Evolutionary conservation across 345 rosid genomes (phyloP), one percentile per base, ranked within the genome.

Genomic region (Laguncularia racemosa): DNA sequence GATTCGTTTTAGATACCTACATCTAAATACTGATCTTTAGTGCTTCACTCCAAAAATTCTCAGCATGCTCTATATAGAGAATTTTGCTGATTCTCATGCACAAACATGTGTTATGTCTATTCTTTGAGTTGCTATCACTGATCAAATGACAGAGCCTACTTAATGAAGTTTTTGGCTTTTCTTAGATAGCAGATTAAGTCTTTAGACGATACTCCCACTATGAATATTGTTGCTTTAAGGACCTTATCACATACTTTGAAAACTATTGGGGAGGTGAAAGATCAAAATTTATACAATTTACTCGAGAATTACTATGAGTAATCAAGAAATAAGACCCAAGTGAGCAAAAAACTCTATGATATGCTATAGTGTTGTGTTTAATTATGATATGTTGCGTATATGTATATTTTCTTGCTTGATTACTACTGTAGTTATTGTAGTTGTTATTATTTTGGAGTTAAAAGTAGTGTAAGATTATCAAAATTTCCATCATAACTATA

Each of bases 241-340:
- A 88, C 91, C 51, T 69, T 92, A 78, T 80, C 91, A 28, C 81
- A 86, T 65, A 82, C 89, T 13, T 74, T 92, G 70, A 92, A 79
- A 79, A 83, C 98, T 21, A 77, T 92, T 59, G 98, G 95, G 52
- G 97, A 92, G 97, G 98, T 92, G n/a, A n/a, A n/a, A n/a, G n/a
- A n/a, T n/a, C n/a, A n/a, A n/a, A n/a, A n/a, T n/a, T n/a, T n/a
- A n/a, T n/a, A n/a, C n/a, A n/a, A n/a, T n/a, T n/a, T n/a, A n/a
- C n/a, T n/a, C n/a, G n/a, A n/a, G n/a, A n/a, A n/a, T n/a, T n/a
- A n/a, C n/a, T n/a, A n/a, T n/a, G n/a, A n/a, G n/a, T n/a, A n/a
- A n/a, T n/a, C n/a, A n/a, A n/a, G n/a, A n/a, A n/a, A n/a, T n/a
- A n/a, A n/a, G n/a, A n/a, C n/a, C n/a, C n/a, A n/a, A n/a, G n/a